Evolutionary conservation across 805 yeast species (phyloP).

Genomic region (Saturnispora quitensis): DNA sequence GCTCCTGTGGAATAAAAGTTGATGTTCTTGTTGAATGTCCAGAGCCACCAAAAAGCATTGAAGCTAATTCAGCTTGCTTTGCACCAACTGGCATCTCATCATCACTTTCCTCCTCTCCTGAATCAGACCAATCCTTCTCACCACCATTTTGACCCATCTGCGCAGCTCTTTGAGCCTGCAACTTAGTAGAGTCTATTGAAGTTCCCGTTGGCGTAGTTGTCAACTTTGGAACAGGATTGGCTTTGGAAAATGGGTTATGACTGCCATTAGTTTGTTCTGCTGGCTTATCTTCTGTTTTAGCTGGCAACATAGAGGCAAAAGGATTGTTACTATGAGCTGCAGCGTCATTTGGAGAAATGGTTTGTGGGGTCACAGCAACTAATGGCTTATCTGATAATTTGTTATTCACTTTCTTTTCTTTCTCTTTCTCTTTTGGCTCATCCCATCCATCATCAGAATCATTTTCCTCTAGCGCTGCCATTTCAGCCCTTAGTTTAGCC

Average conservation of each 20-base stretch:
- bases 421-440: slow-evolving; percentile 10
- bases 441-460: slow-evolving; percentile 22
- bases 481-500: slow-evolving; percentile 49
- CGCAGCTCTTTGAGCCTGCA: slow-evolving; percentile 63
- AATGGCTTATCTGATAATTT: slow-evolving; percentile 7
- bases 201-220: slow-evolving; percentile 17
- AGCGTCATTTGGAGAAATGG: not conserved
- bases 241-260: slow-evolving; percentile 56
- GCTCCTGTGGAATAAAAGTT: slow-evolving; percentile 12
- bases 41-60: slow-evolving; percentile 42
- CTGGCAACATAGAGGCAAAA: slow-evolving; percentile 13
- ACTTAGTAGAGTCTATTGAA: slow-evolving; percentile 43
- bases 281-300: slow-evolving; percentile 7
- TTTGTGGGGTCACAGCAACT: slow-evolving; percentile 10
- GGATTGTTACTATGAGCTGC: slow-evolving; percentile 12
- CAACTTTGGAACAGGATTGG: slow-evolving; percentile 20
- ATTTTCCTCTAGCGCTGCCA: slow-evolving; percentile 42
- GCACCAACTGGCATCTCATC: slow-evolving; percentile 40
- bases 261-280: slow-evolving; percentile 10
- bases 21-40: slow-evolving; percentile 19
- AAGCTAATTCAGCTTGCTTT: slow-evolving; percentile 50
- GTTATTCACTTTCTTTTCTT: not conserved
- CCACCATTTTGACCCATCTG: slow-evolving; percentile 48
- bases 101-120: slow-evolving; percentile 31
- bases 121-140: slow-evolving; percentile 36